Evolutionary conservation across 805 yeast species (phyloP).

Genomic region (Yarrowia sp.): DNA sequence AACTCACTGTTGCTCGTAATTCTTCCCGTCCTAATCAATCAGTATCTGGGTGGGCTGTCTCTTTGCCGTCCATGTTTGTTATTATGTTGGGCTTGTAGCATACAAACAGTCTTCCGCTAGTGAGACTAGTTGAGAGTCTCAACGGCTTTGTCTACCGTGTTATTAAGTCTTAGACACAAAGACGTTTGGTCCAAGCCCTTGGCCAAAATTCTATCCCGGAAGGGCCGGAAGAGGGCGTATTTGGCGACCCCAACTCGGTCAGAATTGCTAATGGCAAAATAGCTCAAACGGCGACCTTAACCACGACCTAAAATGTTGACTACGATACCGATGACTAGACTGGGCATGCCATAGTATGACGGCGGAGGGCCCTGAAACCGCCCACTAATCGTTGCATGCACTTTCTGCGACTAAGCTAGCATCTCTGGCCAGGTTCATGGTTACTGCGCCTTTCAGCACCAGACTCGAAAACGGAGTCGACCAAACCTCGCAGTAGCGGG

Average conservation of each 20-base stretch:
- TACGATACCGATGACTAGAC: background rate
- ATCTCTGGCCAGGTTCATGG: background rate
- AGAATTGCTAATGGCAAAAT: background rate
- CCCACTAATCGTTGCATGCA: background rate
- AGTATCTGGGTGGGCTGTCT: too few relatives aligned
- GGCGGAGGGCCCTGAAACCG: slow-evolving; percentile 3
- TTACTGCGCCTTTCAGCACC: background rate
- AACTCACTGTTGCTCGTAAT: background rate
- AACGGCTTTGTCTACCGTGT: background rate
- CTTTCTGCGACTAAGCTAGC: background rate
- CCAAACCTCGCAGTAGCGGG: too few relatives aligned
- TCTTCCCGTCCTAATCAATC: background rate
- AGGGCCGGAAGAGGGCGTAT: background rate
- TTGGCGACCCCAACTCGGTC: background rate
- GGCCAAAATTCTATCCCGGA: background rate
- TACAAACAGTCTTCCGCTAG: slow-evolving; percentile 17
- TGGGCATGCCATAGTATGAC: too few relatives aligned
- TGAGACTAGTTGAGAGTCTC: background rate
- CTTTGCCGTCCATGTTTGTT: too few relatives aligned
- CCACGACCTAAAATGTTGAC: background rate
- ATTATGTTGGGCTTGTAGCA: slow-evolving; percentile 2
- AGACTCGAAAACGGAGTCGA: too few relatives aligned
- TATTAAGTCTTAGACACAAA: background rate
- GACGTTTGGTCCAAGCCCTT: background rate
- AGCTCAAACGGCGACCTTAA: background rate